Evolutionary conservation across 2,329 filamentous ascomycete genomes (phyloP).

Genomic region (Fusarium equiseti): DNA sequence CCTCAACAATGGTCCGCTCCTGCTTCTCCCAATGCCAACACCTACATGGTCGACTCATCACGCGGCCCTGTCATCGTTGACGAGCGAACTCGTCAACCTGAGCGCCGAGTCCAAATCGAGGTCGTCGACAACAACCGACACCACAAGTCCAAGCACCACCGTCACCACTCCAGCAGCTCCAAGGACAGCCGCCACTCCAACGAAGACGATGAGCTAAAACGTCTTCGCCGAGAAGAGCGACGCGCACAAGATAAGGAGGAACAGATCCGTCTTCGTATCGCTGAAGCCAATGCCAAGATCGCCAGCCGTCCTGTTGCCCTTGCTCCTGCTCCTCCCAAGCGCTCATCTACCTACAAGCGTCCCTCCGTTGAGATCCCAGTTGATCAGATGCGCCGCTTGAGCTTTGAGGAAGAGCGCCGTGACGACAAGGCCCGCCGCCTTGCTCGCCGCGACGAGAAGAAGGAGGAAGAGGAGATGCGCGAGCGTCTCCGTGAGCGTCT

Average conservation of each 20-base stretch:
- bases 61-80: conserved; percentile 54
- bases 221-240: conserved; percentile 46
- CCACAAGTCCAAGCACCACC: conserved; percentile 50
- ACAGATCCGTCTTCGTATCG: conserved; percentile 53
- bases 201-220: conserved; percentile 45
- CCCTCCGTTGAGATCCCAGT: conserved; percentile 48
- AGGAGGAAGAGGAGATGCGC: conserved; percentile 56
- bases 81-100: conserved; percentile 49
- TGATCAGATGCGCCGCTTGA: conserved; percentile 50
- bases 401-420: conserved; percentile 50
- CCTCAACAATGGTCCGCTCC: conserved; percentile 58
- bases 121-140: conserved; percentile 49
- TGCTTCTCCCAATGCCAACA: conserved; percentile 52
- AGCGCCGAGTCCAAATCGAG: conserved; percentile 54
- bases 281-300: conserved; percentile 58
- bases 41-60: conserved; percentile 46
- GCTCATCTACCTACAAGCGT: conserved; percentile 43
- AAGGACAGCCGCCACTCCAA: conserved; percentile 51
- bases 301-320: conserved; percentile 53
- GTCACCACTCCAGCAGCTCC: conserved; percentile 54
- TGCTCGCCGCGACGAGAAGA: conserved; percentile 47
- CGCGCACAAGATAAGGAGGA: conserved; percentile 45
- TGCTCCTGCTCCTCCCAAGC: conserved; percentile 40
- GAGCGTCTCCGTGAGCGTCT: conserved; percentile 55
- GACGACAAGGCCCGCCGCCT: conserved; percentile 49